Evolutionary conservation across 345 rosid genomes (phyloP).

Genomic region (Aquilaria malaccensis): DNA sequence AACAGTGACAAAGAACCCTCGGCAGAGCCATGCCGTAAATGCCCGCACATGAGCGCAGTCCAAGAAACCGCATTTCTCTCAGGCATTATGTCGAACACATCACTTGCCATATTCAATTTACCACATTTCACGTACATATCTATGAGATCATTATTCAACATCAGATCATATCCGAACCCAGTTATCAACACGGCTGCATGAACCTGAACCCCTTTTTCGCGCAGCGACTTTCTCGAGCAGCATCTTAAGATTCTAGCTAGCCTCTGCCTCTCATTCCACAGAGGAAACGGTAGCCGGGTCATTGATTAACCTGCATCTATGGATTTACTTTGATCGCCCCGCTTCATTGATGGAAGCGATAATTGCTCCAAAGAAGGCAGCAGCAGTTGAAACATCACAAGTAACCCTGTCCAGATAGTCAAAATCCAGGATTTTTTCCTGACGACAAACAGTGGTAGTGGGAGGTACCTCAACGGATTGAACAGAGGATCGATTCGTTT

Average conservation of each 20-base stretch:
- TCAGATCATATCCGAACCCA: conserved; percentile 37
- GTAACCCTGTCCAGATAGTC: too few species aligned
- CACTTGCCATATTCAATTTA: conserved; percentile 30
- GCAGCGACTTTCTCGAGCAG: conserved; percentile 41
- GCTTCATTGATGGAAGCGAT: conserved; percentile 13
- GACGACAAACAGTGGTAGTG: too few species aligned
- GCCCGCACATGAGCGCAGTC: conserved; percentile 83
- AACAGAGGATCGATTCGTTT: too few species aligned
- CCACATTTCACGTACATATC: conserved; percentile 61
- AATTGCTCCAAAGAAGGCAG: conserved; percentile 6
- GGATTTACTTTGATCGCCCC: not conserved
- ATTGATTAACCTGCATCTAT: conserved; percentile 10
- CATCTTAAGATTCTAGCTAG: conserved; percentile 37
- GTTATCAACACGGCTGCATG: conserved; percentile 37
- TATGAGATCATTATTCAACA: conserved; percentile 44
- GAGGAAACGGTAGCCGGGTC: conserved; percentile 12
- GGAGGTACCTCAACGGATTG: too few species aligned
- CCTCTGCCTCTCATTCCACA: conserved; percentile 35
- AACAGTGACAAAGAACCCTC: conserved; percentile 36
- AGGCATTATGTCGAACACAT: conserved; percentile 62
- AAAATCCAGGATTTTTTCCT: too few species aligned
- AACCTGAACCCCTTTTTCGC: conserved; percentile 52
- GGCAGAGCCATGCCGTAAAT: conserved; percentile 37
- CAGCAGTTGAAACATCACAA: too few species aligned
- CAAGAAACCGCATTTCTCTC: conserved; percentile 71